Percentiles rank a stretch among this genome's conserved stretches.
These are phyloP conservation scores for Pleurotus salmoneostramineus DNA, from an alignment of 768 basidiomycete species.

Conservation along the genomic window DNA sequence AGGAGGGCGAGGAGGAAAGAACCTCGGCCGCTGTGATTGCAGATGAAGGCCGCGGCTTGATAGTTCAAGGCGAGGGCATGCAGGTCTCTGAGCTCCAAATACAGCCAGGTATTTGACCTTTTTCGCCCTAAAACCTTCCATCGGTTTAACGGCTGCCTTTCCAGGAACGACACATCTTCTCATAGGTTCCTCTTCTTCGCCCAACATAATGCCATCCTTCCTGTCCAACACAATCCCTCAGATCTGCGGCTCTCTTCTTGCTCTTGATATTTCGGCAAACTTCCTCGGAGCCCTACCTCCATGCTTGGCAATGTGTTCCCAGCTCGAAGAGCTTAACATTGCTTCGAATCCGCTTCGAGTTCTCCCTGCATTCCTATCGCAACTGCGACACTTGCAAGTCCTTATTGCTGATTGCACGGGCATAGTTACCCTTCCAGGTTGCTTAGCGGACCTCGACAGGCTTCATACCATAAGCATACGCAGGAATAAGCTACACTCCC, in stretches of 20 bases:
- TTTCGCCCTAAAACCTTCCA: not conserved
- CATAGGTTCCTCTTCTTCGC: slow-evolving; percentile 75
- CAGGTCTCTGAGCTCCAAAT: slow-evolving; percentile 62
- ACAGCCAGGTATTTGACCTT: slow-evolving; percentile 59
- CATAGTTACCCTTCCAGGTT: slow-evolving; percentile 69
- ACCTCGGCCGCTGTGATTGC: slow-evolving; percentile 77
- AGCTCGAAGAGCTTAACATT: slow-evolving; percentile 91
- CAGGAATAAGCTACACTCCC: slow-evolving; percentile 79
- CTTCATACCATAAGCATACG: slow-evolving; percentile 89
- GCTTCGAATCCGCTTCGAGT: slow-evolving; percentile 87
- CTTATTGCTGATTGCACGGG: slow-evolving; percentile 92
- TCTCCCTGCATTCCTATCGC: slow-evolving; percentile 86
- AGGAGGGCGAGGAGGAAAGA: slow-evolving; percentile 59
- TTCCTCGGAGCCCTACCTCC: slow-evolving; percentile 82
- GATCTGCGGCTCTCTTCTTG: slow-evolving; percentile 76
- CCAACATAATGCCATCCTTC: slow-evolving; percentile 74
- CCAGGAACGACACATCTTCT: slow-evolving; percentile 93
- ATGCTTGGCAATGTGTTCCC: slow-evolving; percentile 72
- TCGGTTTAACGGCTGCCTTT: slow-evolving; percentile 8
- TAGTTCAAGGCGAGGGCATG: slow-evolving; percentile 66
- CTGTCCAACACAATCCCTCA: slow-evolving; percentile 66
- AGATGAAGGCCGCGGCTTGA: slow-evolving; percentile 82
- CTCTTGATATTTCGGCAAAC: slow-evolving; percentile 90
- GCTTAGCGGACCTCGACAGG: slow-evolving; percentile 67
- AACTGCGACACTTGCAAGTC: slow-evolving; percentile 74